Evolutionary conservation across 129 eudicot genomes (phyloP).

Genomic region (Tagetes patula): DNA sequence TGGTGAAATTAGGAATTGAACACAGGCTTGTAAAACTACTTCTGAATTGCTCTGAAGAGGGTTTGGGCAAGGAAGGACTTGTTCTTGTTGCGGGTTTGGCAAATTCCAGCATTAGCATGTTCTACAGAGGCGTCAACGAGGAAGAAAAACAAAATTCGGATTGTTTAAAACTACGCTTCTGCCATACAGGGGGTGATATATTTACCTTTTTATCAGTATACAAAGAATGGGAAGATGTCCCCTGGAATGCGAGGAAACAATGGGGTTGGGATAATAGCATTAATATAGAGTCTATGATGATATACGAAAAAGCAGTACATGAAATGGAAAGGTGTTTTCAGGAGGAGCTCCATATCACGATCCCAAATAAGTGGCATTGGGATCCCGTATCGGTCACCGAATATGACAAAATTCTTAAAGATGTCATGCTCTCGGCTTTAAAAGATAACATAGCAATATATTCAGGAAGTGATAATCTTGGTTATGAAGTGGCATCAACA

Average conservation of each 20-base stretch:
- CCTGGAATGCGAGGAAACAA: constrained; percentile 43
- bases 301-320: constrained; percentile 67
- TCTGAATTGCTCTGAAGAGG: constrained; percentile 50
- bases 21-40: constrained; percentile 84
- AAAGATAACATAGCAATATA: constrained; percentile 80
- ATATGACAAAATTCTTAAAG: constrained; percentile 48
- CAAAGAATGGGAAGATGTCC: constrained; percentile 67
- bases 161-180: constrained; percentile 75
- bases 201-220: constrained; percentile 85
- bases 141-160: constrained; percentile 79
- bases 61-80: constrained; percentile 75
- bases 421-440: constrained; percentile 60
- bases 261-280: constrained; percentile 99
- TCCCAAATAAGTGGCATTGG: constrained; percentile 83
- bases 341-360: constrained; percentile 56
- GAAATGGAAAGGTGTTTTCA: constrained; percentile 75
- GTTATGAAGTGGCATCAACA: constrained; percentile 74
- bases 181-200: constrained; percentile 81
- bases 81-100: constrained; percentile 95
- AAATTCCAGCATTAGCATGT: constrained; percentile 71
- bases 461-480: constrained; percentile 82
- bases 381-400: constrained; percentile 40
- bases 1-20: constrained; percentile 84
- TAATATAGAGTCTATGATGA: constrained; percentile 79
- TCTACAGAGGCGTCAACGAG: constrained; percentile 77